A percentile compares a stretch with the other conserved stretches of the same genome.
These are phyloP conservation scores for Cubamyces sp. DNA, from an alignment of 768 basidiomycete species.

Conservation along the genomic window DNA sequence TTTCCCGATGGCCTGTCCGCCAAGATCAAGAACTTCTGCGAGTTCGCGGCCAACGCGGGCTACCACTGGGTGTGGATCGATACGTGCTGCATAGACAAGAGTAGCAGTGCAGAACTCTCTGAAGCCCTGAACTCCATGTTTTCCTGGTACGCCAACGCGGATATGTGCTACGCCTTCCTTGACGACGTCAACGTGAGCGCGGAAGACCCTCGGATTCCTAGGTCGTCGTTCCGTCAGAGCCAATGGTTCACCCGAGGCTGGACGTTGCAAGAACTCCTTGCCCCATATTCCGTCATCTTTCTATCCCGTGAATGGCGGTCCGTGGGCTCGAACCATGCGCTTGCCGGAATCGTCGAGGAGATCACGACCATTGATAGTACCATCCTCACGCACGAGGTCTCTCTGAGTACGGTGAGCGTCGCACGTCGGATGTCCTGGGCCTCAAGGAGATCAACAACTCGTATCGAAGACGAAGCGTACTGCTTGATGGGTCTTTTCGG, in stretches of 20 bases:
- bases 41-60: neutral
- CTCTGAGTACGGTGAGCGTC: slow-evolving; percentile 6
- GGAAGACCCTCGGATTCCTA: slow-evolving; percentile 1
- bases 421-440: slow-evolving; percentile 17
- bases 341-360: slow-evolving; percentile 7
- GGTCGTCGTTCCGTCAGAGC: slow-evolving; percentile 4
- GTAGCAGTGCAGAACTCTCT: slow-evolving; percentile 19
- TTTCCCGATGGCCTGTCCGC: neutral
- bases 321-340: slow-evolving; percentile 6
- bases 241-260: slow-evolving; percentile 14
- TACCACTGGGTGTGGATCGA: slow-evolving; percentile 19
- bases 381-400: slow-evolving; percentile 5
- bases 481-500: slow-evolving; percentile 13
- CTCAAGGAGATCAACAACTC: neutral
- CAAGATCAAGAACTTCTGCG: slow-evolving; percentile 12
- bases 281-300: slow-evolving; percentile 8
- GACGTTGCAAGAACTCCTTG: slow-evolving; percentile 18
- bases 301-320: slow-evolving; percentile 11
- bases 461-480: slow-evolving; percentile 10
- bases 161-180: slow-evolving; percentile 16
- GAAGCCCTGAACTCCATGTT: slow-evolving; percentile 21
- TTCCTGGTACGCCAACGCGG: slow-evolving; percentile 11
- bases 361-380: slow-evolving; percentile 5
- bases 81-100: slow-evolving; percentile 23
- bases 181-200: slow-evolving; percentile 9